Percentiles rank a stretch among this genome's conserved stretches.
These are phyloP conservation scores for Hevea brasiliensis DNA, from an alignment of 345 rosid genomes.

Conservation along the genomic window DNA sequence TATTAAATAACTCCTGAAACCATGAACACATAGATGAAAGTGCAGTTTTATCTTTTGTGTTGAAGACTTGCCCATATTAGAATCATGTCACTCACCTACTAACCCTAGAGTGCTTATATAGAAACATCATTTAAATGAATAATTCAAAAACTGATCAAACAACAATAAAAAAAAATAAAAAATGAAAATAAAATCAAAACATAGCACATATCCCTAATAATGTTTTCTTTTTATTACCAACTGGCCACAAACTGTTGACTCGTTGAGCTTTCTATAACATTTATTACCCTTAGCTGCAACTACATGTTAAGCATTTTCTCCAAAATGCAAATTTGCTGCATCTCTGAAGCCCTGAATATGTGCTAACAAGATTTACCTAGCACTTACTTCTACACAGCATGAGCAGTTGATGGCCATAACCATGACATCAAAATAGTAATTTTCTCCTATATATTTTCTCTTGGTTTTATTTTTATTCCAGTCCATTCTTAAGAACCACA, in stretches of 20 bases:
- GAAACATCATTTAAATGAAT: background rate
- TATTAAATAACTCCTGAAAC: slow-evolving; percentile 3
- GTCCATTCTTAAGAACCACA: background rate
- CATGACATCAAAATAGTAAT: background rate
- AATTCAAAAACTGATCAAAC: background rate
- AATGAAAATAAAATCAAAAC: slow-evolving; percentile 6
- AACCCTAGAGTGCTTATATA: background rate
- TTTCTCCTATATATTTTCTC: background rate
- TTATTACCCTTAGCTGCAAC: background rate
- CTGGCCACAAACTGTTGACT: background rate
- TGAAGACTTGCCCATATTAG: background rate
- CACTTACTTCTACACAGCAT: background rate
- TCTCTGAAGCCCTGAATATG: background rate
- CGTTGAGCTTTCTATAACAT: background rate
- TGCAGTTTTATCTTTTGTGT: background rate
- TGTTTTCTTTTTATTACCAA: background rate
- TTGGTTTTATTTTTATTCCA: background rate
- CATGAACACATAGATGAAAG: background rate
- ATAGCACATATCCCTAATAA: background rate
- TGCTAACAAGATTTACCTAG: background rate
- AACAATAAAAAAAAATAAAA: background rate
- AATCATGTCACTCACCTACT: too few species aligned
- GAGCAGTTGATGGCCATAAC: background rate
- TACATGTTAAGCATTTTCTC: background rate
- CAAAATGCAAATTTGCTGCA: background rate